Percentiles rank a stretch among this genome's conserved stretches.
These are phyloP conservation scores for Paramarasmius palmivorus DNA, from an alignment of 1,284 basidiomycete species.

Conservation along the genomic window DNA sequence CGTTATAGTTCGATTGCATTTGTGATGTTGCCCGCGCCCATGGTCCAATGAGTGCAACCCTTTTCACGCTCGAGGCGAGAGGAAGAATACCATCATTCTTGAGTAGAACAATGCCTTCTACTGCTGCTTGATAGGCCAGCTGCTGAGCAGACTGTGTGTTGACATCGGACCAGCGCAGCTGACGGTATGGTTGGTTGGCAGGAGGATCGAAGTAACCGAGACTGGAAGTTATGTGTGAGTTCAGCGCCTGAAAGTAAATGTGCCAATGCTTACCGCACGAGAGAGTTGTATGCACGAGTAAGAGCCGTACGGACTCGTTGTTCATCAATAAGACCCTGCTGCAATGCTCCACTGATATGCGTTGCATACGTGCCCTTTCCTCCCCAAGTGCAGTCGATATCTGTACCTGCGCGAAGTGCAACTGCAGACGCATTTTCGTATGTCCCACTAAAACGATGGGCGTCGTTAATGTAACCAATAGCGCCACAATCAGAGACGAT, in stretches of 20 bases:
- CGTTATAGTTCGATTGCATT: constrained; percentile 59
- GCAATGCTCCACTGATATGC: constrained; percentile 46
- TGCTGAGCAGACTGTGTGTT: constrained; percentile 46
- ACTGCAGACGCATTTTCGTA: constrained; percentile 47
- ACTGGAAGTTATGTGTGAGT: constrained; percentile 22
- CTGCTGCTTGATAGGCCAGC: constrained; percentile 49
- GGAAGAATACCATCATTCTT: constrained; percentile 60
- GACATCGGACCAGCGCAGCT: constrained; percentile 43
- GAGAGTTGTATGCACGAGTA: constrained; percentile 48
- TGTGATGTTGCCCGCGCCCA: constrained; percentile 54
- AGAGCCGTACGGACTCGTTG: constrained; percentile 43
- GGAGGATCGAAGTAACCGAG: constrained; percentile 58
- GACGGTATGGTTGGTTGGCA: constrained; percentile 48
- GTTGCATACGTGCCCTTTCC: constrained; percentile 35
- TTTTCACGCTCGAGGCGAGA: constrained; percentile 39
- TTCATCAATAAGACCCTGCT: constrained; percentile 44
- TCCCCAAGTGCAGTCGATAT: constrained; percentile 48
- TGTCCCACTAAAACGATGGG: constrained; percentile 46
- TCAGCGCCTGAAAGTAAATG: background rate
- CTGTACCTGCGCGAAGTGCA: constrained; percentile 53
- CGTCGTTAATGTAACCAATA: constrained; percentile 46
- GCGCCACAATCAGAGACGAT: constrained; percentile 32
- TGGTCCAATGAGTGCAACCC: constrained; percentile 53
- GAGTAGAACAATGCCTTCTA: constrained; percentile 53
- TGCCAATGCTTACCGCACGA: constrained; percentile 41